These are phyloP conservation scores for Blastocrithidia nonstop DNA, from an alignment of 208 protist species.

Conservation along the genomic window DNA sequence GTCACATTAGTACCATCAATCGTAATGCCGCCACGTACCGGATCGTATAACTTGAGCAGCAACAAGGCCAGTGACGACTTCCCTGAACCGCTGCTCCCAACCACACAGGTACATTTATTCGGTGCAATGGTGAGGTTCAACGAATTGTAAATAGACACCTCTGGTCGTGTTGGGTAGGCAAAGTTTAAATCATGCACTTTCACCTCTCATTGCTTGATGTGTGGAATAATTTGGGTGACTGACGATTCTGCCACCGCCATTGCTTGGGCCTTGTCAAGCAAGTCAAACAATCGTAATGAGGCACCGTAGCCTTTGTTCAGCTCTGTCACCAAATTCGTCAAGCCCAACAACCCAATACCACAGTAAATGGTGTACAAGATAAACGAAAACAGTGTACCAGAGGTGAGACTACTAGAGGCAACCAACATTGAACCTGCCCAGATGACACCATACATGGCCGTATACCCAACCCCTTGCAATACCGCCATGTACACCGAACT, in stretches of 20 bases:
- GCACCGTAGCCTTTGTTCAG: slow-evolving; percentile 81
- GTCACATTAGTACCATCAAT: slow-evolving; percentile 43
- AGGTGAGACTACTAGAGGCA: slow-evolving; percentile 42
- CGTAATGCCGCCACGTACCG: slow-evolving; percentile 29
- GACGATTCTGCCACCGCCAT: slow-evolving; percentile 17
- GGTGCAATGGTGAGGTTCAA: slow-evolving; percentile 50
- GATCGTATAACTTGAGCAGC: slow-evolving; percentile 75
- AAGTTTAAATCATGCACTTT: slow-evolving; percentile 56
- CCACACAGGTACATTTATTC: slow-evolving; percentile 58
- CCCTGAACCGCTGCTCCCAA: slow-evolving; percentile 67
- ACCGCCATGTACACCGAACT: slow-evolving; percentile 64
- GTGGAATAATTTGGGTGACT: slow-evolving; percentile 21
- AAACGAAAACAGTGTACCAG: slow-evolving; percentile 80
- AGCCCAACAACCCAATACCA: slow-evolving; percentile 70
- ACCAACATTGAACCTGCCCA: slow-evolving; percentile 81
- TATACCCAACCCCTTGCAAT: slow-evolving; percentile 70
- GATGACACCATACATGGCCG: slow-evolving; percentile 71
- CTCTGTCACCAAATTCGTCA: slow-evolving; percentile 67
- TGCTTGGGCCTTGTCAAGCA: slow-evolving; percentile 47
- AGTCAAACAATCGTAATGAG: slow-evolving; percentile 63
- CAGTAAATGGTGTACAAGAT: slow-evolving; percentile 84
- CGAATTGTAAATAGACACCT: slow-evolving; percentile 49
- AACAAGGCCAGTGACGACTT: slow-evolving; percentile 77
- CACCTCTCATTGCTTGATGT: slow-evolving; percentile 36
- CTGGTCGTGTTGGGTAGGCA: slow-evolving; percentile 70